Base-by-base conservation (phyloP, 495 filamentous ascomycete genomes). In the Haplographium delicatum region DNA sequence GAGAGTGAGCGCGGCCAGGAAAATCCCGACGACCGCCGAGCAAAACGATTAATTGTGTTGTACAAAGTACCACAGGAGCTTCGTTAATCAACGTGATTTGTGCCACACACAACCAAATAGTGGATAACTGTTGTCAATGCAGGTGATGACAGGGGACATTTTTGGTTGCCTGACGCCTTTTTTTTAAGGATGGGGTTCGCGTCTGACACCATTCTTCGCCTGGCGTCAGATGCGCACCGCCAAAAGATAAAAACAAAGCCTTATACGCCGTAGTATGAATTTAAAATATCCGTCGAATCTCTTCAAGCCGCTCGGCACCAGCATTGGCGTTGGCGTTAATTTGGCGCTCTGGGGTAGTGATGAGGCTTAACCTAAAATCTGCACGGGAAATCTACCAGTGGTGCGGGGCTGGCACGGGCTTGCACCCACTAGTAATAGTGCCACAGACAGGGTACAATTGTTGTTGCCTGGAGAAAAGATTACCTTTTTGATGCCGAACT, bases 81-180 rank as follows among this genome's bases (percentile, higher is more conserved):
- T 42, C 5, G 5, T 8, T 3, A 15, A 18, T 22, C n/a, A n/a
- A 24, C 18, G 35, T 18, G 9, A 16, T 8, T 8, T 39, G n/a
- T 42, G 39, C n/a, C n/a, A n/a, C n/a, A n/a, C n/a, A n/a, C n/a
- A n/a, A n/a, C n/a, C n/a, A n/a, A n/a, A n/a, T n/a, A n/a, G n/a
- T n/a, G n/a, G n/a, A n/a, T n/a, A n/a, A n/a, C n/a, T n/a, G 9
- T 10, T 8, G 26, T 30, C 28, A 16, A 46, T 1, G n/a, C 11
- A 8, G 15, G n/a, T 13, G 25, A 6, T 20, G 11, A 26, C 37
- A 50, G 47, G 47, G 47, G 35, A 50, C 47, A 50, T 42, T 42
- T 42, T 9, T 33, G 33, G 47, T 26, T 50, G 47, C 47, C 47
- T 49, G 15, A 38, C 35, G 45, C 15, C 23, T n/a, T n/a, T n/a